phyloP scores from a whole-genome alignment of 441 rosid species.

The Aquilaria agallochum region DNA sequence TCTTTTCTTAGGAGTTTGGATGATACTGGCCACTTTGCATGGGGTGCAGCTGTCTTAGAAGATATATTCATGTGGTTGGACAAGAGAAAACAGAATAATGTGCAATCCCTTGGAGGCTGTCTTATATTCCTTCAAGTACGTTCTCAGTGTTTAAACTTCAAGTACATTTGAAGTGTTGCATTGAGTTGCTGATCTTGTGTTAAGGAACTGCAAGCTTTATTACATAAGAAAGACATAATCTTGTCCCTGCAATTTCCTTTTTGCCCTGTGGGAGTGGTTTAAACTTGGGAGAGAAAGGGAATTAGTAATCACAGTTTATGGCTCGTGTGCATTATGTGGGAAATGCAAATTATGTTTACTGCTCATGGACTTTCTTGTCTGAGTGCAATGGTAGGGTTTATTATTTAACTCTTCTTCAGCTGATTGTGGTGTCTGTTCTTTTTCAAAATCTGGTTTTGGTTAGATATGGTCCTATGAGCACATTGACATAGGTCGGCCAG shows the following conservation, averaged over 20 bases:
- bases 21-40: constrained; percentile 25
- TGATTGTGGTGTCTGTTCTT: constrained; percentile 4
- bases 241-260: too few relatives aligned
- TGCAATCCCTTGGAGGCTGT: constrained; percentile 39
- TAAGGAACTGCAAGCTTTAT: too few relatives aligned
- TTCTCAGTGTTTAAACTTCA: background rate
- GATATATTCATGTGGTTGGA: constrained; percentile 31
- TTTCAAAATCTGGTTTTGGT: background rate
- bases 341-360: too few relatives aligned
- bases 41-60: constrained; percentile 43
- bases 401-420: background rate
- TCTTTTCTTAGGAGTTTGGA: constrained; percentile 26
- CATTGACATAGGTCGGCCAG: constrained; percentile 38
- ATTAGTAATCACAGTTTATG: too few relatives aligned
- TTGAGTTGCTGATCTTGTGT: too few relatives aligned
- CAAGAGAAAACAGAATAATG: constrained; percentile 31
- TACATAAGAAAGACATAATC: too few relatives aligned
- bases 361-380: too few relatives aligned
- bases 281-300: too few relatives aligned
- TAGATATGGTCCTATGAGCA: constrained; percentile 47
- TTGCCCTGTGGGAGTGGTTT: too few relatives aligned
- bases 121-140: constrained; percentile 44
- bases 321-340: too few relatives aligned
- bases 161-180: too few relatives aligned
- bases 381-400: background rate